Evolutionary conservation across 2,329 filamentous ascomycete species (phyloP).

Genomic region (Akanthomyces muscarius): DNA sequence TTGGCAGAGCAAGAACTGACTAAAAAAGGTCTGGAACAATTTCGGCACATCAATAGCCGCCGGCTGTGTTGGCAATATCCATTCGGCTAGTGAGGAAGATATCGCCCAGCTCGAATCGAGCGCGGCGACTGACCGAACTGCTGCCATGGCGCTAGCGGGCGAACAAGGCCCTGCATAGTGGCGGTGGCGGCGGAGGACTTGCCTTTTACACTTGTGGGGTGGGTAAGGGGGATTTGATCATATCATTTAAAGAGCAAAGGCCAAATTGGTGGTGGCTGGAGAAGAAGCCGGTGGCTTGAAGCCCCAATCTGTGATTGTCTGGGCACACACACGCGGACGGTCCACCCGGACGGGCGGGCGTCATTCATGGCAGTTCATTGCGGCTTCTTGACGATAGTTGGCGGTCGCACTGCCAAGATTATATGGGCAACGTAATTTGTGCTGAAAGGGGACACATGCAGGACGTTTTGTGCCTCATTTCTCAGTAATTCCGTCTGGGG

Average conservation of each 20-base stretch:
- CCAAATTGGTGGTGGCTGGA: no score
- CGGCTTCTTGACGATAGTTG: no score
- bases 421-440: no score
- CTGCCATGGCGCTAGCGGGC: neutral
- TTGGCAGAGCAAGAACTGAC: neutral
- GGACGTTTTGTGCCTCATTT: neutral
- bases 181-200: conserved; percentile 3
- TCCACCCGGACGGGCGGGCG: neutral
- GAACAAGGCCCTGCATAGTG: neutral
- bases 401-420: neutral
- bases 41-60: conserved; percentile 8
- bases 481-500: neutral
- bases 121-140: neutral
- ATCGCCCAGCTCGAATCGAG: neutral
- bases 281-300: neutral
- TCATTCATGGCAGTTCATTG: neutral
- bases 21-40: conserved; percentile 5
- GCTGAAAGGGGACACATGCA: no score
- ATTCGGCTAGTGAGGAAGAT: neutral
- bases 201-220: neutral
- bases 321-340: neutral
- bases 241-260: neutral
- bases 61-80: neutral
- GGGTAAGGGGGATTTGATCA: conserved; percentile 1
- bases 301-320: neutral